Base-by-base conservation (phyloP, 805 yeast species). In the Zygosaccharomyces lentus region DNA sequence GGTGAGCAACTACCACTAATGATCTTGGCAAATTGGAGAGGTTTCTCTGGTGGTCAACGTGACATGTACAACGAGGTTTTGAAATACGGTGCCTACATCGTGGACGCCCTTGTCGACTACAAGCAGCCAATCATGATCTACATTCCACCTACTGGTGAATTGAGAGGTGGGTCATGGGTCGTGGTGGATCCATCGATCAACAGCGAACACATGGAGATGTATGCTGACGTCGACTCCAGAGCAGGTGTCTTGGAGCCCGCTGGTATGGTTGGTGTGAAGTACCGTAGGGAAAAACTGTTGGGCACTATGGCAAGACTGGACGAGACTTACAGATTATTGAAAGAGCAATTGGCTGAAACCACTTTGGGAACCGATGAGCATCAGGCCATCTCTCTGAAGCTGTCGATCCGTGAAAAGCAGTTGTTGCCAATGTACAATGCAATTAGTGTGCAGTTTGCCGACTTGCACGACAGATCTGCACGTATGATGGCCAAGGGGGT, bases 131-230 rank as follows among this genome's bases (percentile, higher is more conserved):
- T 93, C 55, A 84, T 93, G 72, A 88, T 93, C 21, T 93, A 93
- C 71, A 91, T 93, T 67, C 99, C 99, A 43, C 99, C 99, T 48
- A 81, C 85, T 56, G 99, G 98, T 68, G 99, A 93, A 71, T 78
- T 93, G 57, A 86, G 99, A 79, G 99, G 99, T 75, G 99, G 99
- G 67, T 91, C 99, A 21, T 93, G 99, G 99, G 99, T 95, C 46
- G 99, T 93, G 57, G 96, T 93, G 65, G 99, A 93, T 70, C 97
- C 99, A 54, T 87, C 97, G 41, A 93, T 93, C 73, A 93, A 95
- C 69, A 70, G 85, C 38, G 97, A 90, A 52, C 87, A 87, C 87
- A 95, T 93, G 96, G 99, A 93, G 73, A 91, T 93, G 97, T 93
- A 91, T 61, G 98, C 98, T 17, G 99, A 95, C 68, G 84, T 80